phyloP scores from a whole-genome alignment of 2,329 filamentous ascomycete species.

The Monosporascus sp. region DNA sequence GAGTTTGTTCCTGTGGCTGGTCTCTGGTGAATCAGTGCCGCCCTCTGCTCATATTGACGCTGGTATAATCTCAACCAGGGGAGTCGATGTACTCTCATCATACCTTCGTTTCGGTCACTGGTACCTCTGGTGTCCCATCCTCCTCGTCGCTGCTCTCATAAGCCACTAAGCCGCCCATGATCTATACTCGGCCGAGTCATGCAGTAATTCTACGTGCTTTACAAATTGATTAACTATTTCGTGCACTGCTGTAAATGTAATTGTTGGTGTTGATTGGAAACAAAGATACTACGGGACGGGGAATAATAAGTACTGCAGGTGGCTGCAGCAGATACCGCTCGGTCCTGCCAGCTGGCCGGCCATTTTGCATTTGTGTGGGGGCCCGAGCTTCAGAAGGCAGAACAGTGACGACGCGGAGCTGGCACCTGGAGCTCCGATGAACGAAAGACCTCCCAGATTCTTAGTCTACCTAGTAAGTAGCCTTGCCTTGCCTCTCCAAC shows the following conservation, averaged over 20 bases:
- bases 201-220: no score
- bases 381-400: conserved; percentile 7
- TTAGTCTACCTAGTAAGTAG: no score
- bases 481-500: no score
- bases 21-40: conserved; percentile 28
- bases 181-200: background rate
- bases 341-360: background rate
- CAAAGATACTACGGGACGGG: background rate
- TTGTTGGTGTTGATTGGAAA: no score
- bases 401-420: conserved; percentile 9
- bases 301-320: background rate
- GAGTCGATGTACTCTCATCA: conserved; percentile 5
- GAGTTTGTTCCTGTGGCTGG: conserved; percentile 23
- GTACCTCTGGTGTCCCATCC: conserved; percentile 16
- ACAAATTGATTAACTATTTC: no score
- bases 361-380: background rate
- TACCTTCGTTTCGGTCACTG: conserved; percentile 23
- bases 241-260: no score
- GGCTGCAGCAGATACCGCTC: background rate
- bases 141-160: conserved; percentile 30
- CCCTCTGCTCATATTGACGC: conserved; percentile 15
- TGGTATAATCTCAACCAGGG: background rate
- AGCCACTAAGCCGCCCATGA: conserved; percentile 22
- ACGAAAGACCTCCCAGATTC: background rate
- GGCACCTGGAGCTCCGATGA: background rate